Evolutionary conservation across 345 rosid species (phyloP), one percentile per base, ranked within the genome.

Genomic region (Syzygium grande): DNA sequence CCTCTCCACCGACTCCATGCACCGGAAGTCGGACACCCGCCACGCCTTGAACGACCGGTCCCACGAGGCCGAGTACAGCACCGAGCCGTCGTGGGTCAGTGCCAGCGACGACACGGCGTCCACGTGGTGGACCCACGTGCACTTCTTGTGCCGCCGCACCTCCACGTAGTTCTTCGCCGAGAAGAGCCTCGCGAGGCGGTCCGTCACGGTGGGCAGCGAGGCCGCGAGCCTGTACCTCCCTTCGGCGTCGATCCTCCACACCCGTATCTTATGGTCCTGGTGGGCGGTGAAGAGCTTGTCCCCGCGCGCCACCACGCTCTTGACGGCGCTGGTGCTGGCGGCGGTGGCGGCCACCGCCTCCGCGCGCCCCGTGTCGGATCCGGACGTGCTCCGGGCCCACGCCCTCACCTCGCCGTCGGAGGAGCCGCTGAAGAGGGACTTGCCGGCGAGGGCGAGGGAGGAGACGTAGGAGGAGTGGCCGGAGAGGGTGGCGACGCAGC

Each of bases 1-100:
- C 27, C 91, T 88, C 16, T 85, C 88, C 0, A 93, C 92, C 1
- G 98, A 96, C 84, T 95, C 96, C 52, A 95, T 58, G 87, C 99
- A 95, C 89, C 88, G 90, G 90, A 92, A 93, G 61, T 95, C 92
- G 23, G 93, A 88, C 0, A 94, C 91, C 87, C 95, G 89, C 99
- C 99, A 96, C 22, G 94, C 91, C 88, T 96, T 95, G 89, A 95
- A 91, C 25, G 95, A 91, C 85, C 96, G 55, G 88, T 95, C 99
- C 99, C 99, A 96, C 5, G 97, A 96, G 73, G 91, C 95, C 43
- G 99, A 95, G 90, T 90, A 96, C n/a, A 96, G 91, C 78, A 94
- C 87, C 52, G 95, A 88, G 23, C 89, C 90, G 43, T 91, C 95
- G 3, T 25, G 43, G 23, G 94, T 93, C 49, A 92, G 61, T 6